These are phyloP conservation scores for Collybiopsis confluens DNA, from an alignment of 768 basidiomycete species.

Conservation along the genomic window DNA sequence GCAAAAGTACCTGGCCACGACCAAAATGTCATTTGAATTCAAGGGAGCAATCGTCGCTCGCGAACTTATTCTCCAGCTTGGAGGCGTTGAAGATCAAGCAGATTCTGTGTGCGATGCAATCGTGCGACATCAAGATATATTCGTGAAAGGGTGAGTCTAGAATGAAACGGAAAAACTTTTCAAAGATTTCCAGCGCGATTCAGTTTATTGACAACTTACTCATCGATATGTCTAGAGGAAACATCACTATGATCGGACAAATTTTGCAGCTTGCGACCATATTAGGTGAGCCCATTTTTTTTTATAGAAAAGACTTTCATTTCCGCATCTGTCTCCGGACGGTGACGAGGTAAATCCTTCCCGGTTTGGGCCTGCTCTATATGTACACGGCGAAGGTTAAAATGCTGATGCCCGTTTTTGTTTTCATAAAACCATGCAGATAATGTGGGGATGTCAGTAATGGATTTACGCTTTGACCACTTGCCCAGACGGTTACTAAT, in stretches of 20 bases:
- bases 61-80: constrained; percentile 38
- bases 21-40: constrained; percentile 56
- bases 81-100: constrained; percentile 44
- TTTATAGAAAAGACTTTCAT: background rate
- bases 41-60: constrained; percentile 50
- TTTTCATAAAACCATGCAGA: constrained; percentile 20
- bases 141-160: constrained; percentile 36
- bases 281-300: constrained; percentile 31
- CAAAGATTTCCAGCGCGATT: background rate
- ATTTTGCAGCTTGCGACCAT: constrained; percentile 46
- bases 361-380: too few relatives aligned
- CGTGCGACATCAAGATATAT: constrained; percentile 43
- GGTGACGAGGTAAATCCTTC: background rate
- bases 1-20: constrained; percentile 42
- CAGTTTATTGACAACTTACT: background rate
- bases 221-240: constrained; percentile 27
- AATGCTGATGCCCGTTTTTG: background rate
- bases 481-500: background rate
- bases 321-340: background rate
- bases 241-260: constrained; percentile 48
- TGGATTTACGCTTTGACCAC: background rate
- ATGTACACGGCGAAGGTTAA: too few relatives aligned
- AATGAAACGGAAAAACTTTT: background rate
- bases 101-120: constrained; percentile 50
- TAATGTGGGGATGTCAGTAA: constrained; percentile 39